Percentiles rank a stretch among this genome's conserved stretches.
phyloP scores from a whole-genome alignment of 2,329 filamentous ascomycete genomes.

The Pleoardoris graminearum region DNA sequence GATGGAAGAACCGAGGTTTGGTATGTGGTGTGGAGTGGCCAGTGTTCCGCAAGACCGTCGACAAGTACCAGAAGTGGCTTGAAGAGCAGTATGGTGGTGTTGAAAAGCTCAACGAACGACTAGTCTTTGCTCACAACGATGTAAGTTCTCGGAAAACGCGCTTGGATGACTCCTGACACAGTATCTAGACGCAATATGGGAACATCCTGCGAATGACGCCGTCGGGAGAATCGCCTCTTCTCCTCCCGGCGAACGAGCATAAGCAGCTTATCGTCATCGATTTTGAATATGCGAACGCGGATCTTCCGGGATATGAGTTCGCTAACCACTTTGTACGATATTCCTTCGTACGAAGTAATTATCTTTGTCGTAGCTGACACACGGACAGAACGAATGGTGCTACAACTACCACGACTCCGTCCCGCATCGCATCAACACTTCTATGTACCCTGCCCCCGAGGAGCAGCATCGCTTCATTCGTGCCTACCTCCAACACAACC shows the following conservation, averaged over 20 bases:
- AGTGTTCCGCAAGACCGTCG: slow-evolving; percentile 72
- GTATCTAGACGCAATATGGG: slow-evolving; percentile 85
- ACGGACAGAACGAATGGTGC: slow-evolving; percentile 79
- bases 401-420: slow-evolving; percentile 89
- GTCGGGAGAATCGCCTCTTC: slow-evolving; percentile 74
- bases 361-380: slow-evolving; percentile 7
- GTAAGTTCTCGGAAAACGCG: slow-evolving; percentile 56
- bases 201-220: slow-evolving; percentile 85
- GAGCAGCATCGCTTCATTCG: slow-evolving; percentile 85
- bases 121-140: slow-evolving; percentile 98
- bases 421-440: slow-evolving; percentile 69
- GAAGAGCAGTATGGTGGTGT: slow-evolving; percentile 69
- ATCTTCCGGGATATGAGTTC: slow-evolving; percentile 84
- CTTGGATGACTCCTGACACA: slow-evolving; percentile 12
- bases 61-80: slow-evolving; percentile 78
- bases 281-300: slow-evolving; percentile 95
- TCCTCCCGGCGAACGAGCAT: slow-evolving; percentile 88
- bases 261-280: slow-evolving; percentile 97
- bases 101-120: slow-evolving; percentile 68
- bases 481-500: slow-evolving; percentile 82
- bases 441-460: slow-evolving; percentile 73
- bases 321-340: slow-evolving; percentile 85
- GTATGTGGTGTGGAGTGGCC: slow-evolving; percentile 86
- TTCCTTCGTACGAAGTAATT: not conserved
- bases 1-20: slow-evolving; percentile 72